These are phyloP conservation scores for Ilex paraguariensis DNA, from an alignment of 305 asterid species.

Conservation along the genomic window DNA sequence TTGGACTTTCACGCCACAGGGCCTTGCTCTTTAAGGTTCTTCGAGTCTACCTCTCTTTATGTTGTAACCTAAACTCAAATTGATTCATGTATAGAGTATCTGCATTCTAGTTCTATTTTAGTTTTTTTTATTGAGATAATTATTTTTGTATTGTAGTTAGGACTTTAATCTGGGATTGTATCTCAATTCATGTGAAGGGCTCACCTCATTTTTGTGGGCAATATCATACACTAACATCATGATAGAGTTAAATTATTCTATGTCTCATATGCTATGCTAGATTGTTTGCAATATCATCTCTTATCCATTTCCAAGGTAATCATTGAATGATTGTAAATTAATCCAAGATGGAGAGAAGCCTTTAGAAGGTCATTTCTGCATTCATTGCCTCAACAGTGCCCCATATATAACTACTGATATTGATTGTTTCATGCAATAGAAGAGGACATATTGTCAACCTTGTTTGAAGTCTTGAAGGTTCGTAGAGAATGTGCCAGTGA, in stretches of 20 bases:
- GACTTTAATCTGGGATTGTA: background rate
- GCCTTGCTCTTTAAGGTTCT: constrained; percentile 95
- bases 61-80: constrained; percentile 9
- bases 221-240: background rate
- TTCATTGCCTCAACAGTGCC: too few relatives aligned
- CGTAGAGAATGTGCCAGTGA: background rate
- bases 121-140: background rate
- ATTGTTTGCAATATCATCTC: background rate
- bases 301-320: background rate
- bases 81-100: constrained; percentile 11
- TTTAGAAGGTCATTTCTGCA: background rate
- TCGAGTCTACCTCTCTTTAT: constrained; percentile 22
- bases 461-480: background rate
- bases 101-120: background rate
- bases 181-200: too few relatives aligned
- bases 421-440: background rate
- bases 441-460: background rate
- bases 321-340: background rate
- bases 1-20: constrained; percentile 98
- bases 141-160: background rate
- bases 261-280: background rate
- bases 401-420: too few relatives aligned
- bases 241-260: background rate
- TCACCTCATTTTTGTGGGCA: background rate
- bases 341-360: background rate